A percentile compares a stretch with the other conserved stretches of the same genome.
Evolutionary conservation across 2,329 filamentous ascomycete species (phyloP).

Genomic region (Fusarium sp.): DNA sequence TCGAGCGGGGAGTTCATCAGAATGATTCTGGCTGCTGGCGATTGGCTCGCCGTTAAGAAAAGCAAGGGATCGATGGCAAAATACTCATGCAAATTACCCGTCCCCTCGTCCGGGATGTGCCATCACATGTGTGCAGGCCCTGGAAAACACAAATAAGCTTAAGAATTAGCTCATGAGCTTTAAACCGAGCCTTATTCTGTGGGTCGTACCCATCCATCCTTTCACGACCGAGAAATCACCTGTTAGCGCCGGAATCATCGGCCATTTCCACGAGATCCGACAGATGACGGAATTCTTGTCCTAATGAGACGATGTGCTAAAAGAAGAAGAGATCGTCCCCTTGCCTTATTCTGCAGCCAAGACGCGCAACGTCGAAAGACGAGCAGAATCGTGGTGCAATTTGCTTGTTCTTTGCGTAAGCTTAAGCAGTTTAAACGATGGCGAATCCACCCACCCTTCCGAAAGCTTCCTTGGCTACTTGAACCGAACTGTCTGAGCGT

Average conservation of each 20-base stretch:
- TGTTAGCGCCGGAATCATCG: slow-evolving; percentile 29
- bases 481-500: neutral
- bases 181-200: slow-evolving; percentile 34
- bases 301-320: slow-evolving; percentile 31
- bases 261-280: slow-evolving; percentile 34
- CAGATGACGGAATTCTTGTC: slow-evolving; percentile 32
- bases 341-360: neutral
- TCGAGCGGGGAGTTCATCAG: neutral
- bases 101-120: neutral
- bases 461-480: too few species aligned
- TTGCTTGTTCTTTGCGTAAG: neutral
- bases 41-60: neutral
- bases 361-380: neutral
- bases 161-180: slow-evolving; percentile 30
- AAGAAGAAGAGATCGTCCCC: slow-evolving; percentile 17
- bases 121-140: slow-evolving; percentile 6
- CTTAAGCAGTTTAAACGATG: neutral
- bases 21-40: neutral
- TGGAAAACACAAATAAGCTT: slow-evolving; percentile 33
- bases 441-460: neutral
- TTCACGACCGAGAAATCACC: neutral
- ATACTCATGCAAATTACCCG: neutral
- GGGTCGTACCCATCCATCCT: slow-evolving; percentile 13
- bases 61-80: neutral
- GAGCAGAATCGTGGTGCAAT: neutral